These are phyloP conservation scores for Cryptococcus amylolentus DNA, from an alignment of 1,284 basidiomycete genomes.

Conservation along the genomic window DNA sequence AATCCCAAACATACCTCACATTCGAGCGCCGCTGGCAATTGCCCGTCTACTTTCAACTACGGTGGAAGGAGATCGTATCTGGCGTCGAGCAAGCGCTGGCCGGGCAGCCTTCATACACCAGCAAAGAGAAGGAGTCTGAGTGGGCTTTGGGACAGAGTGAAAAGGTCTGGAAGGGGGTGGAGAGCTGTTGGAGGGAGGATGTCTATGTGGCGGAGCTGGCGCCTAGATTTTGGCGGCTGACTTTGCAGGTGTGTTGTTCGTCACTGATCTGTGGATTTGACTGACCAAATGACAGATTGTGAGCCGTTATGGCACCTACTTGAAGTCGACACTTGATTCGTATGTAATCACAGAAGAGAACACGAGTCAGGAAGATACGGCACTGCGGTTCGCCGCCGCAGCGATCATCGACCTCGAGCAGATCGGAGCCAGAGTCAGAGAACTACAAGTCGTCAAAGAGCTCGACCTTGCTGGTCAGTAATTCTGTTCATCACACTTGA, in stretches of 20 bases:
- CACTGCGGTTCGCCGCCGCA: constrained; percentile 28
- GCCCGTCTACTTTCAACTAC: constrained; percentile 92
- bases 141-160: constrained; percentile 59
- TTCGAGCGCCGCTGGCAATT: constrained; percentile 91
- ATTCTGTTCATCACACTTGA: background rate
- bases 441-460: constrained; percentile 15
- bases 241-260: constrained; percentile 63
- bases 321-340: constrained; percentile 52
- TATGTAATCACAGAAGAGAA: constrained; percentile 30
- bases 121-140: constrained; percentile 1
- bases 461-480: constrained; percentile 20
- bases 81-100: constrained; percentile 65
- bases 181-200: constrained; percentile 76
- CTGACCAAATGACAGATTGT: constrained; percentile 57
- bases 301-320: constrained; percentile 71
- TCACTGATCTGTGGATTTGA: background rate
- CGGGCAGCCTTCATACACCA: background rate
- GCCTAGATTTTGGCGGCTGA: constrained; percentile 81
- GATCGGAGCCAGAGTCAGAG: constrained; percentile 16
- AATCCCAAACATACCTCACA: constrained; percentile 63
- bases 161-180: constrained; percentile 68
- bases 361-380: constrained; percentile 25
- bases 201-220: constrained; percentile 76
- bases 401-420: constrained; percentile 36
- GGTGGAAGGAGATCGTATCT: constrained; percentile 90